Base-by-base conservation (phyloP, 2,329 filamentous ascomycete species). In the Thielaviopsis musarum region DNA sequence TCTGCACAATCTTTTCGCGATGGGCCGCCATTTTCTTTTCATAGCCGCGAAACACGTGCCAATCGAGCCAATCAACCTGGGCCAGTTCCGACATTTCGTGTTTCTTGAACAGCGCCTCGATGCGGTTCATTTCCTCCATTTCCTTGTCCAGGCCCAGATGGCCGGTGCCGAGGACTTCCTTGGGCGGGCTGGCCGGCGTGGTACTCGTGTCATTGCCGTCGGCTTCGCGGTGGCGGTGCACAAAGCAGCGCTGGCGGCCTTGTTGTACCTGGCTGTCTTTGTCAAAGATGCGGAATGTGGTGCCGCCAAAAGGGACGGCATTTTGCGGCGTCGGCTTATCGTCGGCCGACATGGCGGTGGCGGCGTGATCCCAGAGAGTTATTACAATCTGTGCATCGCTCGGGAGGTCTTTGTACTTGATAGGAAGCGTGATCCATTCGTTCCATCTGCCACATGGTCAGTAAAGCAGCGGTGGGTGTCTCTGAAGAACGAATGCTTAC, bases 1-100 rank as follows among this genome's bases (percentile, higher is more conserved):
- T 74, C 64, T 58, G 69, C 70, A 58, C 58, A 30, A 62, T 54
- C 38, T 61, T 62, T n/a, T 51, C 62, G 51, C 54, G 58, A 52
- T 54, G 62, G 81, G 61, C 83, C 78, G 60, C 59, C 51, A 61
- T 61, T 30, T 60, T 60, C 71, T 87, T 93, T 72, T 95, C 91
- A 62, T 95, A 84, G 57, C 86, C 86, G 49, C 91, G 84, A 69
- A 95, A 98, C 2, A 96, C 91, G 65, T 97, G 79, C 67, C 93
- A 88, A 69, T 98, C 93, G 52, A 98, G 79, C 94, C 93, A 98
- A 66, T 94, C 88, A 54, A 95, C 87, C 17, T 90, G 82, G 0
- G 88, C 84, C 26, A 98, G 91, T 69, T 98, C 93, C 19, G 90
- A 91, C 86, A 96, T 94, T 69, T 98, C 94, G 68, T 97, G 93